phyloP scores from a whole-genome alignment of 257 asterid genomes.

The Marsdenia floribunda region DNA sequence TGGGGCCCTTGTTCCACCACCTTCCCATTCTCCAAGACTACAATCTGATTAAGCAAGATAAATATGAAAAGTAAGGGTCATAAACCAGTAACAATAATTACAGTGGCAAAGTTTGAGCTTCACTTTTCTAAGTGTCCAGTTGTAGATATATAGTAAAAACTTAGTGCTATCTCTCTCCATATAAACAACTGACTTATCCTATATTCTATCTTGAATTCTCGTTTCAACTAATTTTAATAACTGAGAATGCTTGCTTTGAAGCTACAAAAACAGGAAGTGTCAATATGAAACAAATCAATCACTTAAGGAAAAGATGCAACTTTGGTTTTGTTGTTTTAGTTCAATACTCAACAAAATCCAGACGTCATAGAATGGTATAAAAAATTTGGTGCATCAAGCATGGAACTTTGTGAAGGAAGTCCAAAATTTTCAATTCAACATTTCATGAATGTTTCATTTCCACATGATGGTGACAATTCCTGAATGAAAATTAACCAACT shows the following conservation, averaged over 20 bases:
- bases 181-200: background rate
- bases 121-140: no score
- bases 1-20: constrained; percentile 97
- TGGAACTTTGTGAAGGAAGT: background rate
- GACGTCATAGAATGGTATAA: background rate
- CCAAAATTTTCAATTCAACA: background rate
- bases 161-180: background rate
- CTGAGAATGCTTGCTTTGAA: no score
- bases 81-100: background rate
- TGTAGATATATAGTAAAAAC: no score
- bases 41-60: constrained; percentile 42
- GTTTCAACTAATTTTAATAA: no score
- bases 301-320: background rate
- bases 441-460: background rate
- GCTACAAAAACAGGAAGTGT: no score
- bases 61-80: background rate
- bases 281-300: background rate
- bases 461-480: background rate
- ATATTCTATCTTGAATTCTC: no score
- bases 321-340: background rate
- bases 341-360: background rate
- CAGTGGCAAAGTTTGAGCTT: background rate
- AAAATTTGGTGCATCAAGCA: background rate
- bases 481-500: background rate
- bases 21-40: constrained; percentile 86